These are phyloP conservation scores for Calycina marina DNA, from an alignment of 2,329 filamentous ascomycete species.

Conservation along the genomic window DNA sequence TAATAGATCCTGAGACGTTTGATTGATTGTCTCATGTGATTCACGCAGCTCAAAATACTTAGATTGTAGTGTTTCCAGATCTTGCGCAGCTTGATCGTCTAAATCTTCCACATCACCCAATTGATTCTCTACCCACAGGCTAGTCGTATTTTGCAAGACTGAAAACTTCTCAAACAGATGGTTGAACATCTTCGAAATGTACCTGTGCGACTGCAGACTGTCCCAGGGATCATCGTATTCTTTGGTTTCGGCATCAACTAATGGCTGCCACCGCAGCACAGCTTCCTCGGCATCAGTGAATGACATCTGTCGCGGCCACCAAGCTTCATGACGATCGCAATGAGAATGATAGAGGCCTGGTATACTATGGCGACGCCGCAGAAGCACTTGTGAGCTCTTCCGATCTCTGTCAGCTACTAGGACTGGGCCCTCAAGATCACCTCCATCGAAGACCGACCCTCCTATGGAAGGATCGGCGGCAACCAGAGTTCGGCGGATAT, in stretches of 20 bases:
- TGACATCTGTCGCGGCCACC: conserved; percentile 58
- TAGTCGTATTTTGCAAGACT: conserved; percentile 35
- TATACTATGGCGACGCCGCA: conserved; percentile 50
- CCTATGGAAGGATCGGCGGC: conserved; percentile 37
- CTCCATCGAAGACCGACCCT: conserved; percentile 43
- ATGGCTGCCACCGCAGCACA: conserved; percentile 50
- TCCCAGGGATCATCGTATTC: conserved; percentile 18
- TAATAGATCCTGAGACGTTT: conserved; percentile 54
- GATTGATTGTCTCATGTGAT: conserved; percentile 51
- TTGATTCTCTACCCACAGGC: conserved; percentile 46
- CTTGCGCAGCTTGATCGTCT: conserved; percentile 44
- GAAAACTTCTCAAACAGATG: conserved; percentile 38
- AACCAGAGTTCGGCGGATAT: conserved; percentile 29
- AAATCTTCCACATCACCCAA: conserved; percentile 41
- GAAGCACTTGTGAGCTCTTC: conserved; percentile 29
- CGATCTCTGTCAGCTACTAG: conserved; percentile 32
- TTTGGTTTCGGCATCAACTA: conserved; percentile 21
- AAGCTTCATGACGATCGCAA: conserved; percentile 35
- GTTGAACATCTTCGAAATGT: conserved; percentile 37
- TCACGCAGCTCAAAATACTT: conserved; percentile 59
- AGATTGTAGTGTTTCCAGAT: conserved; percentile 49
- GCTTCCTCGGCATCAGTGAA: conserved; percentile 65
- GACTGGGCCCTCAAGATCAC: conserved; percentile 40
- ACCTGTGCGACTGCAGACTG: conserved; percentile 23
- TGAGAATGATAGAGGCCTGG: conserved; percentile 23